Conservation (phyloP, 2,329 filamentous ascomycete species). For the Botrytis tulipae region DNA sequence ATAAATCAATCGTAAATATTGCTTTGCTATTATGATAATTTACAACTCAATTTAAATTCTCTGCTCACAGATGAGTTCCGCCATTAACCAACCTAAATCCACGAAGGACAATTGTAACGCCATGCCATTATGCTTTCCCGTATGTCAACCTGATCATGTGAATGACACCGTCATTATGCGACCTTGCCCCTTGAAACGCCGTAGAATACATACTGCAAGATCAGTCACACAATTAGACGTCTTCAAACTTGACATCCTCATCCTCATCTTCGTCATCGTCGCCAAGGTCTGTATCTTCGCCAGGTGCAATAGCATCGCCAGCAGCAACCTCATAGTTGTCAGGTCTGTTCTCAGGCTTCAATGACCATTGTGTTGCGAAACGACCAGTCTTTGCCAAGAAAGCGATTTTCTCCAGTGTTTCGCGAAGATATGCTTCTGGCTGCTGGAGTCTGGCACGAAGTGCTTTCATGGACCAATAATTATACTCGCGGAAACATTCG, state of each 20-base stretch:
- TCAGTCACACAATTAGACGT: constrained; percentile 48
- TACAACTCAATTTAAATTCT: constrained; percentile 2
- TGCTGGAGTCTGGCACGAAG: constrained; percentile 76
- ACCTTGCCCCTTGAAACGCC: constrained; percentile 10
- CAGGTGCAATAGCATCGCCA: constrained; percentile 51
- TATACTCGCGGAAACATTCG: constrained; percentile 77
- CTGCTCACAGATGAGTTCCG: neutral
- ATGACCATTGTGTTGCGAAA: constrained; percentile 82
- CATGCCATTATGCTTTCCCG: constrained; percentile 15
- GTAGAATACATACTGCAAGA: constrained; percentile 14
- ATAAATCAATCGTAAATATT: neutral
- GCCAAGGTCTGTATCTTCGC: constrained; percentile 47
- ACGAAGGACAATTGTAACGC: constrained; percentile 8
- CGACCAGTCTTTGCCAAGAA: constrained; percentile 77
- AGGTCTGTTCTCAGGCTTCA: constrained; percentile 68
- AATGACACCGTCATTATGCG: constrained; percentile 14
- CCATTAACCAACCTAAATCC: neutral
- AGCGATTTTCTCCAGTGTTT: constrained; percentile 79
- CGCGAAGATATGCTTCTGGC: constrained; percentile 89
- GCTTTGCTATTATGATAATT: constrained; percentile 6
- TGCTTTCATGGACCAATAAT: constrained; percentile 91
- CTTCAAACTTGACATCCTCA: constrained; percentile 73
- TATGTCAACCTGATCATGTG: constrained; percentile 2
- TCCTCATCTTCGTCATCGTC: constrained; percentile 62
- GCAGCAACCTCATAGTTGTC: constrained; percentile 53